Base-by-base conservation (phyloP, 139 green algal genomes). In the Nannochloris sp. region DNA sequence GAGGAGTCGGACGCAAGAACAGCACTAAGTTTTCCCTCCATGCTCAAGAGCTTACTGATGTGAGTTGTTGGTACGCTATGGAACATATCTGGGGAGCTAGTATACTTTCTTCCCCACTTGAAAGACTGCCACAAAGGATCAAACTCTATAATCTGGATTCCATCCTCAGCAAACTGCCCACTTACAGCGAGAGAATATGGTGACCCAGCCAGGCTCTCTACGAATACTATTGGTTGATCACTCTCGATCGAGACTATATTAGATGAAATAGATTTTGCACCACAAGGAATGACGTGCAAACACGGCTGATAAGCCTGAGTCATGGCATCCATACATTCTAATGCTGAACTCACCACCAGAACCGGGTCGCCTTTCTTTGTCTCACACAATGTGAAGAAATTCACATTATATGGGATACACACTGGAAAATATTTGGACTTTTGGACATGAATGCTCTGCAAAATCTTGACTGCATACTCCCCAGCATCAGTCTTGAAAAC, bases 81-180 rank as follows among this genome's bases (percentile, higher is more conserved):
- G 49, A 46, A 28, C 25, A 40, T 40, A 40, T 40, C 33, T 2
- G 33, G 33, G 11, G 46, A 53, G 20, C 6, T 20, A 31, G 33
- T 25, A 5, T 26, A 57, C 13, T n/a, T 57, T 25, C 14, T 66
- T 1, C 60, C 60, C 60, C 60, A 66, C 17, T 25, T 26, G 57
- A 49, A 66, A 25, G 60, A 66, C 17, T 43, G n/a, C 60, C 60
- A 66, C 29, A 49, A 28, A 14, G 33, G 14, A n/a, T 66, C 60
- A 57, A 66, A 66, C 13, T 66, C 20, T 23, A 66, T 43, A 25
- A 33, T 44, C 58, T 17, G 23, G 9, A 31, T 17, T 29, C 58
- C 58, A 29, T 53, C 46, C n/a, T 53, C 46, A 28, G 46, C 17
- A 53, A 23, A 53, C 46, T 28, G n/a, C 20, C 58, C 58, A 56